Conservation (phyloP, 2,329 filamentous ascomycete genomes). For the Cyclaneusma minus region DNA sequence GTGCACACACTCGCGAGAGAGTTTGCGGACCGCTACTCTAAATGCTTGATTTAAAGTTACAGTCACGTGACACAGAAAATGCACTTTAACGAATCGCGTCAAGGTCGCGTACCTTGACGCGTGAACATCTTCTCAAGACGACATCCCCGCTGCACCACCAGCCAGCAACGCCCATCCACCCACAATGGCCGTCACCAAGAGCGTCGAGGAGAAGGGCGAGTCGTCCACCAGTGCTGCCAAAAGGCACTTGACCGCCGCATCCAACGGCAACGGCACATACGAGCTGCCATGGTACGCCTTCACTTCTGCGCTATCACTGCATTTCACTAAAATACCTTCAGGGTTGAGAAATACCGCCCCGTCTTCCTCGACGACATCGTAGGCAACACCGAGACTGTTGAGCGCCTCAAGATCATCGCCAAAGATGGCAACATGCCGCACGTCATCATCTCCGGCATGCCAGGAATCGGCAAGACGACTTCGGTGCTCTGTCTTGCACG, state of each 20-base stretch:
- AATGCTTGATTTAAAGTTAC: no score
- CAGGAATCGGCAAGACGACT: conserved; percentile 96
- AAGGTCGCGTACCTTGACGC: no score
- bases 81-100: no score
- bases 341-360: conserved; percentile 97
- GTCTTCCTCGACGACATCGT: conserved; percentile 93
- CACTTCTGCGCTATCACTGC: conserved; percentile 10
- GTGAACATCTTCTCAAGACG: no score
- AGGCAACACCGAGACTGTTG: conserved; percentile 94
- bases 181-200: conserved; percentile 14
- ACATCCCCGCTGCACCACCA: no score
- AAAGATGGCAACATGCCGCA: conserved; percentile 99
- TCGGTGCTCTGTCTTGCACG: conserved; percentile 85
- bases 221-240: conserved; percentile 45
- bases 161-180: no score
- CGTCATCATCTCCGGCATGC: conserved; percentile 98
- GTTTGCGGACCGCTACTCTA: no score
- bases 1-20: no score
- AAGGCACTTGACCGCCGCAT: conserved; percentile 32
- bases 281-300: conserved; percentile 59
- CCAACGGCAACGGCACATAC: conserved; percentile 41
- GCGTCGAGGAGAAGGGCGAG: conserved; percentile 32
- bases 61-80: no score
- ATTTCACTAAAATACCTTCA: conserved; percentile 20
- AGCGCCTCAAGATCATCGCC: conserved; percentile 93